Conservation (phyloP, 257 asterid species). For the Capsicum baccatum region DNA sequence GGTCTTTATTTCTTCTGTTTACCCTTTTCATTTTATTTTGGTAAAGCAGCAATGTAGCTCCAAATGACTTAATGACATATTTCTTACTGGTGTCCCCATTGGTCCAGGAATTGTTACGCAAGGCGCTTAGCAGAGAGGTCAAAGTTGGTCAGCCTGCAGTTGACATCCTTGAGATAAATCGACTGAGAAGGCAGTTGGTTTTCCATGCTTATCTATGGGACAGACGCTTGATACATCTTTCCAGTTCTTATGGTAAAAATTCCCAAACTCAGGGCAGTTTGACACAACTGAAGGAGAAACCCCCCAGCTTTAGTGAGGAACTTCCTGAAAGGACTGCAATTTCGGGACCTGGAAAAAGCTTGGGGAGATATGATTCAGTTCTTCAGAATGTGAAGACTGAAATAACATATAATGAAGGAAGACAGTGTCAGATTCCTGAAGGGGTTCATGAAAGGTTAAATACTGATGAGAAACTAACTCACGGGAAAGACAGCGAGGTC, state of each 20-base stretch:
- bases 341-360: conserved; percentile 61
- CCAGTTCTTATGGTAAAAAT: conserved; percentile 47
- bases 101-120: conserved; percentile 40
- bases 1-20: neutral
- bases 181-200: conserved; percentile 68
- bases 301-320: conserved; percentile 48
- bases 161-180: conserved; percentile 78
- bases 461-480: conserved; percentile 41
- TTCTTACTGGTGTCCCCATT: conserved; percentile 1
- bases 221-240: conserved; percentile 67
- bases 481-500: conserved; percentile 36
- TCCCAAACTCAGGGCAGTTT: conserved; percentile 29
- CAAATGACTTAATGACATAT: conserved; percentile 29
- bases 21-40: conserved; percentile 17
- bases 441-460: conserved; percentile 45
- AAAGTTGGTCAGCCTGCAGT: conserved; percentile 41
- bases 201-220: conserved; percentile 92
- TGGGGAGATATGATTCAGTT: conserved; percentile 69
- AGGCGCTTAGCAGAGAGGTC: conserved; percentile 32
- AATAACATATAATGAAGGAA: conserved; percentile 41
- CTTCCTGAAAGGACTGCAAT: conserved; percentile 44
- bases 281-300: conserved; percentile 44
- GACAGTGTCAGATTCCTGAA: conserved; percentile 40
- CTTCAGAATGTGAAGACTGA: conserved; percentile 52
- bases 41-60: conserved; percentile 2